Percentiles rank a stretch among this genome's conserved stretches.
Evolutionary conservation across 2,329 filamentous ascomycete species (phyloP).

Genomic region (Penicillium sp.): DNA sequence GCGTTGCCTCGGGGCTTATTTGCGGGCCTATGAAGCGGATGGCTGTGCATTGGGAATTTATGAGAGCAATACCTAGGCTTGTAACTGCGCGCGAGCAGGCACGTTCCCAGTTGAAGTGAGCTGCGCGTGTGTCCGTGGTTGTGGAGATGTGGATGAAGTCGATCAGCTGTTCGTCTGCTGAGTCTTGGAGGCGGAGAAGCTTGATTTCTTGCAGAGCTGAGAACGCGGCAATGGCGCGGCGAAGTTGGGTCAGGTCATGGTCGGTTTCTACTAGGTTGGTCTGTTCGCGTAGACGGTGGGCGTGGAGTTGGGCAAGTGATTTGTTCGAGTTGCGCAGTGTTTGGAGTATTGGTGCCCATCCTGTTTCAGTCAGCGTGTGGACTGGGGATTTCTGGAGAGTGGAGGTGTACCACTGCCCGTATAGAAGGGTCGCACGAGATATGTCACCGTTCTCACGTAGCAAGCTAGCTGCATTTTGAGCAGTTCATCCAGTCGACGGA

Average conservation of each 20-base stretch:
- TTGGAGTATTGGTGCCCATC: constrained; percentile 29
- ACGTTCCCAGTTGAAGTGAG: constrained; percentile 59
- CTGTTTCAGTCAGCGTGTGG: constrained; percentile 26
- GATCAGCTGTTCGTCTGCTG: constrained; percentile 56
- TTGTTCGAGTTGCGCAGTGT: constrained; percentile 20
- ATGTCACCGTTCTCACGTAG: constrained; percentile 39
- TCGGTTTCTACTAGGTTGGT: constrained; percentile 49
- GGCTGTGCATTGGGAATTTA: constrained; percentile 56
- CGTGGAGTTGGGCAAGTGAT: constrained; percentile 28
- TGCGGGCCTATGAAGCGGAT: constrained; percentile 63
- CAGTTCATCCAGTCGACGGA: constrained; percentile 34
- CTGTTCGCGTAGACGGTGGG: constrained; percentile 37
- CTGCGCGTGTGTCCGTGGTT: constrained; percentile 37
- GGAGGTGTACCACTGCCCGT: constrained; percentile 37
- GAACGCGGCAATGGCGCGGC: constrained; percentile 57
- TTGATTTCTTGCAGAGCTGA: constrained; percentile 63
- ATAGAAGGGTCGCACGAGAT: constrained; percentile 43
- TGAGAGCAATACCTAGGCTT: constrained; percentile 57
- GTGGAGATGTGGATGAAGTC: constrained; percentile 52
- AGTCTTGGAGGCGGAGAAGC: constrained; percentile 61
- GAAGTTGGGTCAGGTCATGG: constrained; percentile 54
- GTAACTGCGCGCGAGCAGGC: constrained; percentile 62
- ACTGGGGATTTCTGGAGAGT: constrained; percentile 6
- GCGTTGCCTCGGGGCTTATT: constrained; percentile 59
- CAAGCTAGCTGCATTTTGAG: constrained; percentile 37